These are phyloP conservation scores for Fimicolochytrium jonesii DNA, from an alignment of 192 early-diverging fungal genomes.

Conservation along the genomic window DNA sequence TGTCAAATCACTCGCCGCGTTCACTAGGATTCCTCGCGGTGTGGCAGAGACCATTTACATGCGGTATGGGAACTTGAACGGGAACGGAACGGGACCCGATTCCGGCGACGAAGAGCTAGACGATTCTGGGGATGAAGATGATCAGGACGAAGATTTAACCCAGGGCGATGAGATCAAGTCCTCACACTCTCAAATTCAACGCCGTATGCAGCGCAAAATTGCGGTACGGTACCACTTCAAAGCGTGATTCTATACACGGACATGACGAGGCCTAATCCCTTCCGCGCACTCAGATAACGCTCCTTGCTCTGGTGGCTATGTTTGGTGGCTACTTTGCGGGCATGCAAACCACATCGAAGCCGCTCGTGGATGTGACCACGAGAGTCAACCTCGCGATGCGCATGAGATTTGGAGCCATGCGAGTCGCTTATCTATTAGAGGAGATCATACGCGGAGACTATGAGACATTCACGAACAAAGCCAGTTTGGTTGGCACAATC, in stretches of 20 bases:
- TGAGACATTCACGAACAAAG: no score
- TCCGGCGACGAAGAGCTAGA: not conserved
- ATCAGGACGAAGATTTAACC: conserved; percentile 1
- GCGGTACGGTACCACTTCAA: not conserved
- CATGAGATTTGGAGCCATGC: conserved; percentile 3
- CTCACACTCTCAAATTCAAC: not conserved
- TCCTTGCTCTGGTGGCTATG: not conserved
- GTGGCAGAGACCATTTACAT: conserved; percentile 7
- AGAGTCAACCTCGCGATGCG: conserved; percentile 10
- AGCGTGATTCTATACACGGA: no score
- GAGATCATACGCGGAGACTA: conserved; percentile 6
- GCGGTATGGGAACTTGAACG: not conserved
- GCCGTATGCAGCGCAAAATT: conserved; percentile 1
- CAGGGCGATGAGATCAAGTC: not conserved
- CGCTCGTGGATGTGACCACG: conserved; percentile 10
- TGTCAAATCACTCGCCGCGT: not conserved
- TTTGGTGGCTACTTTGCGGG: conserved; percentile 8
- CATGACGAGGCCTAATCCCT: no score
- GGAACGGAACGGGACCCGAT: not conserved
- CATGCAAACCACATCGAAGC: not conserved
- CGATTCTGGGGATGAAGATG: not conserved
- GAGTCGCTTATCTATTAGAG: not conserved
- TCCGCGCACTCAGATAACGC: not conserved
- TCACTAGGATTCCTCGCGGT: conserved; percentile 12
- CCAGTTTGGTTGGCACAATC: no score